Evolutionary conservation across 163 green algal species (phyloP), one percentile per base, ranked within the genome.

Genomic region (Chloromonas sp.): DNA sequence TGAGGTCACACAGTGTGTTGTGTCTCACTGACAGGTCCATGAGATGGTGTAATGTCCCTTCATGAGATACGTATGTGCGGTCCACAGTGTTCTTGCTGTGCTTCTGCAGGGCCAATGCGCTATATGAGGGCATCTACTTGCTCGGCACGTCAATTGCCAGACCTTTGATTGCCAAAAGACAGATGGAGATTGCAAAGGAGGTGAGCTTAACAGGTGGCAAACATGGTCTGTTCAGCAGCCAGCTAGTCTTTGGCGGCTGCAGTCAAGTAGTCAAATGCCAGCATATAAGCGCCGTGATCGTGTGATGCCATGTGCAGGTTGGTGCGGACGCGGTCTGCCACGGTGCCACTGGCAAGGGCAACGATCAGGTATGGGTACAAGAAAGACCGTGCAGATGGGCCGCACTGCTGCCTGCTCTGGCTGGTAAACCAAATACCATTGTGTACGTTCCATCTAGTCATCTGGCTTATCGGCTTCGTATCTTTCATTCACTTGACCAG

Each of bases 281-380:
- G 36, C 36, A 36, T 36, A 36, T 36, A 36, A 36, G 36, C 36
- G 36, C 36, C 36, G 36, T 36, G 36, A 36, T 36, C 36, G 36
- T 36, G 36, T 36, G 36, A 36, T 36, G 36, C 36, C 60, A 74
- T 62, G 14, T 57, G 60, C 82, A 92, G 85, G 89, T 95, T 11
- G 97, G 97, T 78, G 97, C 97, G 14, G 97, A 99, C 87, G 97
- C 97, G 3, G 97, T 99, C 74, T 96, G 91, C 61, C 97, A 99
- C 88, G 97, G 97, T 14, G 98, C 97, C 84, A 99, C 97, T 57
- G 97, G 97, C 85, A 99, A 99, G 94, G 97, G 97, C 80, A 99
- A 99, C 87, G 97, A 99, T 88, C 97, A 99, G 93, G 95, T 99
- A 79, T 91, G 95, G 60, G 61, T 1, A 62, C 78, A n/a, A 2